Evolutionary conservation across 805 yeast species (phyloP), one percentile per base, ranked within the genome.

Genomic region (Candida loeiensis): DNA sequence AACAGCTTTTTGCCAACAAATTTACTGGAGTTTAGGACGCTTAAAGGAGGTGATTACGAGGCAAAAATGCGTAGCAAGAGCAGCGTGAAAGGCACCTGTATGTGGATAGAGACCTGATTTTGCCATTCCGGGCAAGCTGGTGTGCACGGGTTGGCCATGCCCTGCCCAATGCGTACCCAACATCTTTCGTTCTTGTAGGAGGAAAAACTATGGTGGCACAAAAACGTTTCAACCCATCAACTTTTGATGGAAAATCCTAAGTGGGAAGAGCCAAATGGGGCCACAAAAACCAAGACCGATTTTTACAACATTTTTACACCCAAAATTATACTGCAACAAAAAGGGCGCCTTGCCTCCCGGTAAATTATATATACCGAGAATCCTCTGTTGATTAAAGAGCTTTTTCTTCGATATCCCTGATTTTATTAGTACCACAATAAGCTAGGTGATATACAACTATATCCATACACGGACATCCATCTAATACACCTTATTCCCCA

Each of bases 371-470:
- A 30, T 30, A 30, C 33, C 12, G 20, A 30, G 19, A 4, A 17
- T 30, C 33, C 21, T 30, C 33, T 33, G 21, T 25, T 13, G 6
- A 6, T 20, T 17, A 6, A 33, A 4, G 18, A 13, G 33, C n/a
- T 30, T 30, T 30, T 30, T 30, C 37, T 18, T 22, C 6, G 31
- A 17, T 26, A 35, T 35, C 32, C 37, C 32, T 35, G 21, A 30
- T 21, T 29, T 36, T 36, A 29, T 29, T 12, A 36, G 33, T 36
- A 36, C 40, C 40, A 29, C 33, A 36, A 19, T 17, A 28, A 28
- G 13, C 33, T 30, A 29, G 26, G 31, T n/a, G 26, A 21, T 15
- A 27, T 26, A 34, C 22, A 12, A 4, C 38, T 17, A 11, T 11
- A 18, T 16, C 17, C 28, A 9, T n/a, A n/a, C 7, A 16, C 20